Base-by-base conservation (phyloP, 176 grass and related monocot genomes). In the Oryza longistaminata region DNA sequence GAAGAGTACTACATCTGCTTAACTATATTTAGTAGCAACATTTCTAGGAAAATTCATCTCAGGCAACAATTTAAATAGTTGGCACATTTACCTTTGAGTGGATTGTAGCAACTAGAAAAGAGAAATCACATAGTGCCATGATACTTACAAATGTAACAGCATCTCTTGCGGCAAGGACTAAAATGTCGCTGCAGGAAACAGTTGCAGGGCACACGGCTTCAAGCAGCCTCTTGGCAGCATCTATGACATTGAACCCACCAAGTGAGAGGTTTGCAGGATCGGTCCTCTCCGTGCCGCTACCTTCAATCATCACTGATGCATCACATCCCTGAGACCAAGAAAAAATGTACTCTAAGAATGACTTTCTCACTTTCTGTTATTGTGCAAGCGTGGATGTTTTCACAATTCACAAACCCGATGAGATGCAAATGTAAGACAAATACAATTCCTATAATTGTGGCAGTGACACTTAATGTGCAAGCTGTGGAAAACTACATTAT, bases 211-310 rank as follows among this genome's bases (percentile, higher is more conserved):
- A 98, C 27, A 95, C 24, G 3, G 80, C 83, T 88, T 98, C 96
- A 6, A 96, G 85, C 87, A 94, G 45, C 80, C 86, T 85, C 91
- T 98, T 98, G 9, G 91, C 90, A 6, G 88, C 84, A 39, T 96
- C 86, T 26, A 98, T 83, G 65, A 95, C 93, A 31, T 89, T 78
- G 87, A 98, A 98, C 27, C 93, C 96, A 9, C 93, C 96, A 5
- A 98, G 96, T 0, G 96, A 95, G 2, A 87, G 85, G 87, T 95
- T 98, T 29, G 96, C 96, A 0, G 93, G 96, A 77, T 98, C 96
- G 0, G 78, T 94, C 77, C 93, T 98, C 85, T 98, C 96, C 0
- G 96, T 91, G 17, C 90, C 89, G 17, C 76, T 92, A 27, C 96
- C 96, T 89, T 88, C 80, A 66, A 98, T 68, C 70, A 98, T n/a